Evolutionary conservation across 2,329 filamentous ascomycete genomes (phyloP), one percentile per base, ranked within the genome.

Genomic region (Gremmenia infestans): DNA sequence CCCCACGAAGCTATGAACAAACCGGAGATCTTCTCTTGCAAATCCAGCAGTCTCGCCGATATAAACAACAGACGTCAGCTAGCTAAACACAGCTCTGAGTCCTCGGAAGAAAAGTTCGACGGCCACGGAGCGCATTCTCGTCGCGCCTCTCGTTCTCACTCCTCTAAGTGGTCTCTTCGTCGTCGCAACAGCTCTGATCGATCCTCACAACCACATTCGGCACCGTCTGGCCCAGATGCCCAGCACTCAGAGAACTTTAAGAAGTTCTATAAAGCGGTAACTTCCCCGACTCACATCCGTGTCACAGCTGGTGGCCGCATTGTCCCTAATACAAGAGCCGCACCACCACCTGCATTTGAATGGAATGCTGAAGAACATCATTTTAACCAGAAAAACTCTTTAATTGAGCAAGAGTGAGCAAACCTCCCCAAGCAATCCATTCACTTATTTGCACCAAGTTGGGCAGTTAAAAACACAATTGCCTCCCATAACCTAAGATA

Each of bases 241-340:
- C 83, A 86, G 67, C 78, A 80, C 62, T 78, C 78, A 36, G 82
- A 86, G 67, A 84, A 84, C n/a, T 87, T 87, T 62, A 80, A 85
- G 67, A 76, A 79, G 52, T 87, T 87, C 66, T 86, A 83, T 72
- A 83, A 84, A 66, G 82, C 83, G 11, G 84, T 87, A n/a, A 78
- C 82, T 4, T 87, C 84, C 36, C 84, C 84, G 7, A 84, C 82
- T 14, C 82, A 87, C 68, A 79, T 87, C 59, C 80, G 84, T 15
- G 84, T 87, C 50, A 87, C 84, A 19, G 84, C 84, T 57, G 83
- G 84, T 56, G 84, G 84, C 43, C 77, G 82, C 39, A 87, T 87
- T 63, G 84, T 87, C 1, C 83, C 83, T 49, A 87, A 87, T 64
- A 85, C 78, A 36, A 77, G 82, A 45, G 76, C 60, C 47, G 50